Evolutionary conservation across 257 asterid genomes (phyloP).

Genomic region (Anisodus acutangulus): DNA sequence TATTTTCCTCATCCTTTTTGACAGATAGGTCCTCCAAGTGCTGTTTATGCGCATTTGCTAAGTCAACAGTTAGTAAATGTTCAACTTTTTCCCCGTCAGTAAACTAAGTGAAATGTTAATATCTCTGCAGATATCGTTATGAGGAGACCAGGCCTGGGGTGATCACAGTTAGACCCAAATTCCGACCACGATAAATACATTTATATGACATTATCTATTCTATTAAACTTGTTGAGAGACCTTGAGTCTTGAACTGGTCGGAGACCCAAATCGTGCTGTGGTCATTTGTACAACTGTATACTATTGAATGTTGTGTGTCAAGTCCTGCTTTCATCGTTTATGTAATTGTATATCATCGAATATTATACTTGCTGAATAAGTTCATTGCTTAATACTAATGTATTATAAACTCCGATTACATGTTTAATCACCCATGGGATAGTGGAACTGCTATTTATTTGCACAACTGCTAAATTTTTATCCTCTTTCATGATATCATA

Average conservation of each 20-base stretch:
- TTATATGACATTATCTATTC: neutral
- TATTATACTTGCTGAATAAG: neutral
- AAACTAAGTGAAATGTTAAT: neutral
- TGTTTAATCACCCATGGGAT: too few relatives aligned
- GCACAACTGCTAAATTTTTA: too few relatives aligned
- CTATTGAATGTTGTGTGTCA: neutral
- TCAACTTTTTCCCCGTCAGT: neutral
- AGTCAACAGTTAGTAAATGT: neutral
- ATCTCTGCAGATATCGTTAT: slow-evolving; percentile 59
- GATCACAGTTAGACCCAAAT: slow-evolving; percentile 63
- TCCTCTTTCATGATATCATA: too few relatives aligned
- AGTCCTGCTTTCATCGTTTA: neutral
- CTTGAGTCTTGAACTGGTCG: neutral
- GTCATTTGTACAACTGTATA: neutral
- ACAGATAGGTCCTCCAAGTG: neutral
- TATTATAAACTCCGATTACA: too few relatives aligned
- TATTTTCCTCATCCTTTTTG: slow-evolving; percentile 30
- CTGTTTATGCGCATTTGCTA: neutral
- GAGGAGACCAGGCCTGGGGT: slow-evolving; percentile 79
- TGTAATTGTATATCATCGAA: neutral
- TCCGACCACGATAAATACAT: slow-evolving; percentile 36
- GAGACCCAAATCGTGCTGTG: neutral
- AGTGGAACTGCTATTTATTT: too few relatives aligned
- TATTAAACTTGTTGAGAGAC: neutral
- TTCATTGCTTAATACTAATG: too few relatives aligned